phyloP scores from a whole-genome alignment of 2,329 filamentous ascomycete species.

The Aureobasidium subglaciale region DNA sequence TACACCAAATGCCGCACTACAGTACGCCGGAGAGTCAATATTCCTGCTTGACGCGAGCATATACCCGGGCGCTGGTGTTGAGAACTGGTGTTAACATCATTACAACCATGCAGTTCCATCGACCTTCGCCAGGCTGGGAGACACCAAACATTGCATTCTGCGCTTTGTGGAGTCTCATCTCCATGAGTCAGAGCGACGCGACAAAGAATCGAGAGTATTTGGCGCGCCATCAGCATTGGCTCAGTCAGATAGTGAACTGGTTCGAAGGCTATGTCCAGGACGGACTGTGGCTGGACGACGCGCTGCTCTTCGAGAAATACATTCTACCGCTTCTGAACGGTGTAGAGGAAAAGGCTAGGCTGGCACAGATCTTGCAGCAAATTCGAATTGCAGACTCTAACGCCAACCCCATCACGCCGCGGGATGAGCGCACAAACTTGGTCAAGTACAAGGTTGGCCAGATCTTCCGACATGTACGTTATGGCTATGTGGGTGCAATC shows the following conservation, averaged over 20 bases:
- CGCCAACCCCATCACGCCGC: constrained; percentile 35
- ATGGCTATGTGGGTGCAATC: constrained; percentile 72
- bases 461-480: constrained; percentile 75
- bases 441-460: constrained; percentile 70
- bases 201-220: constrained; percentile 19
- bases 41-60: constrained; percentile 56
- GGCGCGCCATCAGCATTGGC: constrained; percentile 45
- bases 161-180: constrained; percentile 60
- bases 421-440: background rate
- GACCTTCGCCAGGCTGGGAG: constrained; percentile 3
- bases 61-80: constrained; percentile 60
- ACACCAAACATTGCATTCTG: constrained; percentile 54
- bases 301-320: constrained; percentile 62
- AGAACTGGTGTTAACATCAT: constrained; percentile 77
- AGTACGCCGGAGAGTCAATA: constrained; percentile 35
- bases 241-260: constrained; percentile 58
- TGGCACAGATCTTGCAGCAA: constrained; percentile 48
- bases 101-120: constrained; percentile 48
- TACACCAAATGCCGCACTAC: constrained; percentile 48
- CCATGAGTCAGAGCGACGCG: constrained; percentile 30
- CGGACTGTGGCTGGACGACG: constrained; percentile 56
- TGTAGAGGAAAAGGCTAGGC: constrained; percentile 45
- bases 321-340: constrained; percentile 55
- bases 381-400: constrained; percentile 52
- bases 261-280: constrained; percentile 47